These are phyloP conservation scores for Nemania diffusa DNA, from an alignment of 2,329 filamentous ascomycete species.

Conservation along the genomic window DNA sequence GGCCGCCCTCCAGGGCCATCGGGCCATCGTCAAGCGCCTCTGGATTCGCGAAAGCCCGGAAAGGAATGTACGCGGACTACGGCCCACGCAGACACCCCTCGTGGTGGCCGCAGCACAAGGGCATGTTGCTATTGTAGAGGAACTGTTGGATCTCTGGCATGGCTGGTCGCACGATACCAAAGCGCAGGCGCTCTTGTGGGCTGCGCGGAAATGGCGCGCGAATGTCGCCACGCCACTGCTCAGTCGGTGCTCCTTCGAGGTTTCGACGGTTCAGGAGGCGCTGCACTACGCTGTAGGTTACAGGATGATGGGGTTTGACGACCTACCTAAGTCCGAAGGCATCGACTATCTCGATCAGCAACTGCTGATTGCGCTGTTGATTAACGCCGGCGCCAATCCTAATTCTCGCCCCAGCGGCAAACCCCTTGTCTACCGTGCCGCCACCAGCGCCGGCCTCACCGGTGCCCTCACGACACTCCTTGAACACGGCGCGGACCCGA, in stretches of 20 bases:
- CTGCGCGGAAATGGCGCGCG: conserved; percentile 3
- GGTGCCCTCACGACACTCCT: conserved; percentile 1
- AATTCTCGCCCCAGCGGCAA: not conserved
- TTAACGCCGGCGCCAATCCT: conserved; percentile 6
- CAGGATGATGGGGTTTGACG: conserved; percentile 12
- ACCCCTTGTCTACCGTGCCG: conserved; percentile 1
- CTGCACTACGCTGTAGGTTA: conserved; percentile 1
- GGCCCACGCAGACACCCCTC: conserved; percentile 13
- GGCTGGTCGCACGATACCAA: conserved; percentile 3
- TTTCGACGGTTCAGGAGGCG: conserved; percentile 1
- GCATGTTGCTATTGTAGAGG: conserved; percentile 5
- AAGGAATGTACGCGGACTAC: conserved; percentile 2
- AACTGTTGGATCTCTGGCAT: conserved; percentile 9
- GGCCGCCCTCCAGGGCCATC: conserved; percentile 14
- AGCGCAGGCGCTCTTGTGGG: not conserved
- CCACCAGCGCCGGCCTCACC: not conserved
- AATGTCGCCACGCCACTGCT: conserved; percentile 3
- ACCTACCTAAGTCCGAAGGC: conserved; percentile 2
- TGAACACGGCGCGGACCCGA: conserved; percentile 1
- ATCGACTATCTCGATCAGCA: conserved; percentile 12
- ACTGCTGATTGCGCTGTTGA: conserved; percentile 17
- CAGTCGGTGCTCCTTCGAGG: not conserved
- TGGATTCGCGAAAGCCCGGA: conserved; percentile 9
- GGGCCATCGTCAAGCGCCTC: conserved; percentile 9
- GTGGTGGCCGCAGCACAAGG: conserved; percentile 10